phyloP scores from a whole-genome alignment of 495 filamentous ascomycete genomes.

The Tetracladium setigerum region DNA sequence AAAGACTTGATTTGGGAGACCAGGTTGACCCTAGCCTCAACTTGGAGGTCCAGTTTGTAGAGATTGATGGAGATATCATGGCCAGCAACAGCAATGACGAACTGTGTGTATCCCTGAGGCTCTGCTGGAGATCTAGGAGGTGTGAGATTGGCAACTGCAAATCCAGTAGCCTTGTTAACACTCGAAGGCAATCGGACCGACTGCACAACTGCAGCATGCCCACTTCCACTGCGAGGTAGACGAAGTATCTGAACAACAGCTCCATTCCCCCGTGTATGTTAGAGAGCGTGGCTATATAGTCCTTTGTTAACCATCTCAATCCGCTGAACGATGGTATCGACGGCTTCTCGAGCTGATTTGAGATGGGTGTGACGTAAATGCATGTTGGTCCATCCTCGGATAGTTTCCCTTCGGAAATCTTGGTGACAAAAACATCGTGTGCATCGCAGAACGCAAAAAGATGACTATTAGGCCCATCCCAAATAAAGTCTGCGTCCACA shows the following conservation, averaged over 20 bases:
- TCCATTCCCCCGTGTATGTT: slow-evolving; percentile 40
- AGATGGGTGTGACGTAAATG: slow-evolving; percentile 54
- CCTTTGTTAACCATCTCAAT: slow-evolving; percentile 69
- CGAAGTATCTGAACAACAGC: slow-evolving; percentile 45
- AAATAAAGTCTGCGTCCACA: slow-evolving; percentile 71
- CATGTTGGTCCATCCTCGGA: slow-evolving; percentile 42
- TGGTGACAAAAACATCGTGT: slow-evolving; percentile 56
- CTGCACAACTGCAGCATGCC: slow-evolving; percentile 34
- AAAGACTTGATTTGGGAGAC: slow-evolving; percentile 51
- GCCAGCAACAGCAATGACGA: slow-evolving; percentile 72
- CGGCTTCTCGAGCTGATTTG: slow-evolving; percentile 34
- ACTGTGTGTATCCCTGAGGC: slow-evolving; percentile 54
- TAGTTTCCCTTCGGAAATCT: slow-evolving; percentile 38
- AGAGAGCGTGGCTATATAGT: slow-evolving; percentile 59
- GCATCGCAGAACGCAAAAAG: slow-evolving; percentile 75
- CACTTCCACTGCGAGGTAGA: slow-evolving; percentile 28
- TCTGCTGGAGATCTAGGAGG: slow-evolving; percentile 36
- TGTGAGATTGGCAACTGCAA: slow-evolving; percentile 64
- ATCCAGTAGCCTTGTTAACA: slow-evolving; percentile 46
- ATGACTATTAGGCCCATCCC: slow-evolving; percentile 50
- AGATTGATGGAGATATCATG: slow-evolving; percentile 76
- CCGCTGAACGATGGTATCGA: slow-evolving; percentile 51
- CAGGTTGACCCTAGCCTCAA: slow-evolving; percentile 36
- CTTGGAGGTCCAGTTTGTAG: slow-evolving; percentile 58
- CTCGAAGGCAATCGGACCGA: slow-evolving; percentile 32